Evolutionary conservation across 257 asterid species (phyloP).

Genomic region (Fraxinus anomala): DNA sequence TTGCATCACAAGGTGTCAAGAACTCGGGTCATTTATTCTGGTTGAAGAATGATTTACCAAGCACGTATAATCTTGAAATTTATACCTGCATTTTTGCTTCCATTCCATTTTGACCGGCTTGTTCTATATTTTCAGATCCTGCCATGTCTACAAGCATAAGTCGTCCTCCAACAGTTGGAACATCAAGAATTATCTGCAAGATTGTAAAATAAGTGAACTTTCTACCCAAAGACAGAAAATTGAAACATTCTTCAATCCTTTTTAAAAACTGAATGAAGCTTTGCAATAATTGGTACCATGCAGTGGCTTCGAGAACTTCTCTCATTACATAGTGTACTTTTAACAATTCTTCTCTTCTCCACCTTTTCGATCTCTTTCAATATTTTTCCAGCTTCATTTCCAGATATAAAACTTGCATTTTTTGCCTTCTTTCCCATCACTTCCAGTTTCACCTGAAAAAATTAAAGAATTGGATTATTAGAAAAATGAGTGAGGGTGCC

Average conservation of each 20-base stretch:
- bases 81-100: conserved; percentile 96
- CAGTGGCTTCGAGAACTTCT: conserved; percentile 97
- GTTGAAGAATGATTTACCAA: not conserved
- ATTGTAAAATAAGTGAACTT: not conserved
- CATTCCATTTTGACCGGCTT: conserved; percentile 87
- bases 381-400: conserved; percentile 87
- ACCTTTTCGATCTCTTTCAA: conserved; percentile 91
- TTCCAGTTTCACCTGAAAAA: conserved; percentile 71
- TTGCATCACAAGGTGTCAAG: not conserved
- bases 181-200: conserved; percentile 80
- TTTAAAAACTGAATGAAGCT: conserved; percentile 10
- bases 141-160: conserved; percentile 99
- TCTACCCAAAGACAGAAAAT: not conserved
- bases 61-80: not conserved
- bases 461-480: not conserved
- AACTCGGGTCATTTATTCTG: conserved; percentile 44
- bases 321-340: conserved; percentile 88
- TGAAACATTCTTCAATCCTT: not conserved
- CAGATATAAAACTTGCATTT: conserved; percentile 84
- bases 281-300: conserved; percentile 60
- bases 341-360: conserved; percentile 90
- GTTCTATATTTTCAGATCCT: conserved; percentile 96
- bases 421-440: conserved; percentile 95
- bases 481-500: not conserved
- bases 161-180: conserved; percentile 97